Base-by-base conservation (phyloP, 2,329 filamentous ascomycete genomes). In the Pseudocercospora crystallina region DNA sequence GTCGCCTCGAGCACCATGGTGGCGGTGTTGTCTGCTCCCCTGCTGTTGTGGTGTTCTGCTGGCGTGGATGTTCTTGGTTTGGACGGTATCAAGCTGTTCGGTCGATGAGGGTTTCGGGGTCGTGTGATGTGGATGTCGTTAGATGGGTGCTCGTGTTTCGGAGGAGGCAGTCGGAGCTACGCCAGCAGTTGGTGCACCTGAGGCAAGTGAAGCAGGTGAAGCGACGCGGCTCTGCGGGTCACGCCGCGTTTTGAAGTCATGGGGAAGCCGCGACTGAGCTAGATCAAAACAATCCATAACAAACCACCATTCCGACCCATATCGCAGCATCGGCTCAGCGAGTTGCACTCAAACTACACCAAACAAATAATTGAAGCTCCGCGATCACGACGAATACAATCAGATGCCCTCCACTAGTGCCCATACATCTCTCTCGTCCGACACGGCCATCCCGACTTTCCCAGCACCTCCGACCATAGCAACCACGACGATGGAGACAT, bases 1-100 rank as follows among this genome's bases (percentile, higher is more conserved):
- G 95, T 95, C 77, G 94, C 95, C 85, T 99, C 94, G 75, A 99
- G 86, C 76, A 86, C 89, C 94, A 99, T 99, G 69, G 80, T 91
- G 84, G 72, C 75, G 72, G 72, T 65, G 31, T 49, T 49, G 38
- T 34, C 8, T n/a, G 37, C 4, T n/a, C 5, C 9, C 29, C 26
- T 11, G 31, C 30, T 14, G 37, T 11, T 8, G 30, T 14, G 10
- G 15, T 32, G 29, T 8, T n/a, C 5, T 11, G 26, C 14, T 31
- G 14, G 20, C 15, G 14, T 9, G 39, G 26, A 33, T 14, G 30
- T 33, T 42, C 37, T 26, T 14, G 36, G 12, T 29, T 20, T 13
- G 17, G 42, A 35, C 35, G 32, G 36, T 13, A 38, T 4, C 20
- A 7, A 13, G 10, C 20, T 17, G 10, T 17, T 39, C 13, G 36